Percentiles rank a stretch among this genome's conserved stretches.
phyloP scores from a whole-genome alignment of 1,284 basidiomycete species.

The Grifola frondosa region DNA sequence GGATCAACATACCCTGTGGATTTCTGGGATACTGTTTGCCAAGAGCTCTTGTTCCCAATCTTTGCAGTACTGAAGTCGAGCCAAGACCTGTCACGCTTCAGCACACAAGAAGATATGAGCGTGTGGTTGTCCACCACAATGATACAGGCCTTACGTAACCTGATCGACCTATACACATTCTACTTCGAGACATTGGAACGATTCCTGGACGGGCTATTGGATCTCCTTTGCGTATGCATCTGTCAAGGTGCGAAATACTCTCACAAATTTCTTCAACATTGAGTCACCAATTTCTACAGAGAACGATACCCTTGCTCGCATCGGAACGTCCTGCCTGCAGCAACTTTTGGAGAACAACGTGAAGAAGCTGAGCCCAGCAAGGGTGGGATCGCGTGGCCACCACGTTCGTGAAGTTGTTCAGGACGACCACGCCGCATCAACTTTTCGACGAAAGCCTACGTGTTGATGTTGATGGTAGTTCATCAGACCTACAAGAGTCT shows the following conservation, averaged over 20 bases:
- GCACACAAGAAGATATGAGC: conserved; percentile 97
- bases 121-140: conserved; percentile 99
- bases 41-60: conserved; percentile 97
- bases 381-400: conserved; percentile 94
- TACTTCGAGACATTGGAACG: conserved; percentile 93
- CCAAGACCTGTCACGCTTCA: conserved; percentile 90
- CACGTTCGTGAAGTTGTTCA: conserved; percentile 94
- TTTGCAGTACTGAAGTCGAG: conserved; percentile 94
- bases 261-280: not conserved
- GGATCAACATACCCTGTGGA: conserved; percentile 85
- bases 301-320: conserved; percentile 96
- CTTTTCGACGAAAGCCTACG: conserved; percentile 90
- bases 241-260: conserved; percentile 81
- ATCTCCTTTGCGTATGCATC: conserved; percentile 95
- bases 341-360: conserved; percentile 95
- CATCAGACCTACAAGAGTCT: conserved; percentile 56
- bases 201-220: conserved; percentile 88
- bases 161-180: conserved; percentile 95
- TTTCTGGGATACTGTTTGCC: conserved; percentile 98
- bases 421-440: conserved; percentile 96
- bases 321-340: conserved; percentile 97
- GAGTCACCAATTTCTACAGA: conserved; percentile 48
- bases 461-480: conserved; percentile 70
- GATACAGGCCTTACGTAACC: conserved; percentile 95
- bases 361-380: conserved; percentile 77